Evolutionary conservation across 345 rosid genomes (phyloP), one percentile per base, ranked within the genome.

Genomic region (Boechera retrofracta): DNA sequence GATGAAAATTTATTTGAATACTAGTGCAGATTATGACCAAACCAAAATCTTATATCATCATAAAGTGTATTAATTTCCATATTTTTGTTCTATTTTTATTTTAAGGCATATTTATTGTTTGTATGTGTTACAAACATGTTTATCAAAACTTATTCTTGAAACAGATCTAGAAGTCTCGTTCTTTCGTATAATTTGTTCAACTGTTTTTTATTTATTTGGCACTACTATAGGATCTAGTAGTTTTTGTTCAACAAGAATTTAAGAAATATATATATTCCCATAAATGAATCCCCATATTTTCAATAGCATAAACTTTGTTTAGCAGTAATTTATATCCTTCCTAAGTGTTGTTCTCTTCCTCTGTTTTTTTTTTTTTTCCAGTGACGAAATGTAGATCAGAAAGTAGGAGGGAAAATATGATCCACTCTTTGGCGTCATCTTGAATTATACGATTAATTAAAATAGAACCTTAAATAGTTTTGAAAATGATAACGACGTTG

Each of bases 381-480:
- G 39, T 68, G 74, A 61, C 47, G 69, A 76, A 51, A 71, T 58
- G 42, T 57, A 28, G 18, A 76, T 75, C 7, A 51, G 53, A 41
- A 69, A 42, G 71, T 69, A 62, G 75, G 75, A 52, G 8, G 64
- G 80, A 69, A 68, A 52, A 61, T 69, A 61, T 42, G n/a, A 76
- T 52, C 64, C 32, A 51, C 31, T 76, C 38, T 45, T 66, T 58
- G 61, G 67, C 73, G 73, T 49, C 73, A 51, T 68, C 55, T 68
- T 49, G 18, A 60, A 49, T 42, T 35, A 45, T 35, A 45, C 18
- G 24, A 61, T 41, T 16, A 38, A 49, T 75, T 26, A 15, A 24
- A 38, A 16, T 29, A 39, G 29, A 33, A 73, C 5, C 21, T 53
- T 1, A 44, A 44, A 44, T 55, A 44, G 21, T 9, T 16, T 10